These are phyloP conservation scores for Metschnikowia proteae DNA, from an alignment of 805 yeast genomes.

Conservation along the genomic window DNA sequence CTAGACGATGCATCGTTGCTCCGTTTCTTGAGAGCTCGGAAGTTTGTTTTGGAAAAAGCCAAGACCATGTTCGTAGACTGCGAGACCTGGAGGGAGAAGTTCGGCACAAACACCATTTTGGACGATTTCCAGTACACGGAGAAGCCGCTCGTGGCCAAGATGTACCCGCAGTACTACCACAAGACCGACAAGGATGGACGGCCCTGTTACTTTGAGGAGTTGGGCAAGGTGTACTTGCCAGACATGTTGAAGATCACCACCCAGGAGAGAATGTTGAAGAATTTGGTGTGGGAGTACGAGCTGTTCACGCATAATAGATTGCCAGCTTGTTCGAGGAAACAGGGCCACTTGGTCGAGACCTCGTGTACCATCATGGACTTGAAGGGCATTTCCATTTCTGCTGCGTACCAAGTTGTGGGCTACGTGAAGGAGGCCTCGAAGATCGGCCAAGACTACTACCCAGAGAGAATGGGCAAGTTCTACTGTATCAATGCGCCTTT, in stretches of 20 bases:
- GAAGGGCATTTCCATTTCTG: constrained; percentile 83
- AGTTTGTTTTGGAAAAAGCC: constrained; percentile 80
- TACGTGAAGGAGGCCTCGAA: constrained; percentile 91
- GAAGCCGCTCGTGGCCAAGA: constrained; percentile 82
- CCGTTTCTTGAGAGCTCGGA: constrained; percentile 92
- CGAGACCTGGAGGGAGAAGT: constrained; percentile 88
- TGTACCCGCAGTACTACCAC: constrained; percentile 96
- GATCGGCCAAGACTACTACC: constrained; percentile 96
- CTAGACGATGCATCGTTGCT: constrained; percentile 80
- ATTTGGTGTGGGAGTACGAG: constrained; percentile 97
- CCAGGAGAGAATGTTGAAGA: constrained; percentile 93
- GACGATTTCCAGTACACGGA: constrained; percentile 89
- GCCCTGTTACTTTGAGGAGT: constrained; percentile 91
- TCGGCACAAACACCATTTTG: constrained; percentile 82
- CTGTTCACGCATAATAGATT: constrained; percentile 77
- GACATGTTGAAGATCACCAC: constrained; percentile 93
- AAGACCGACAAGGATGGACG: constrained; percentile 96
- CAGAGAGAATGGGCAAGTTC: constrained; percentile 98
- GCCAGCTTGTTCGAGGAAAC: constrained; percentile 90
- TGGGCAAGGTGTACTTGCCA: constrained; percentile 83
- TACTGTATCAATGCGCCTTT: constrained; percentile 95
- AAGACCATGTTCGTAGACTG: constrained; percentile 79
- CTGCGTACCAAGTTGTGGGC: constrained; percentile 80
- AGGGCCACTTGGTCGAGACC: constrained; percentile 80
- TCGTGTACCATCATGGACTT: constrained; percentile 94